Conservation (phyloP, 2,329 filamentous ascomycete species). For the Aspergillus thermomutatus region DNA sequence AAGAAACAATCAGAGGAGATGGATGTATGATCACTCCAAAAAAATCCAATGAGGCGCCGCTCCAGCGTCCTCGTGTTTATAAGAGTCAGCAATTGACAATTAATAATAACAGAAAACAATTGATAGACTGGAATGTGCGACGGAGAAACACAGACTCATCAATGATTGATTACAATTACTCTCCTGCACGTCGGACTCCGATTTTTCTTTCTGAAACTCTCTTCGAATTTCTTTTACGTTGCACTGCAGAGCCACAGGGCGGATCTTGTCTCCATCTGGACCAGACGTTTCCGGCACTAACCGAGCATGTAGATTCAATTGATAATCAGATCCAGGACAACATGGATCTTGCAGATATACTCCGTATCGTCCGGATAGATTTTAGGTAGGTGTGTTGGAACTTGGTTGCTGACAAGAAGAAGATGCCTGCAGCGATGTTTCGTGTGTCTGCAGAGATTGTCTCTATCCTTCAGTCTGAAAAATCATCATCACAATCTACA, state of each 20-base stretch:
- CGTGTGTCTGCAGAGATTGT: background rate
- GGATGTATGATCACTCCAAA: background rate
- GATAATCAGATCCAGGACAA: background rate
- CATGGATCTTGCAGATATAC: background rate
- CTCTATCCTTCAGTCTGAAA: background rate
- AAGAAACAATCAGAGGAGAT: background rate
- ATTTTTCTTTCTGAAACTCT: background rate
- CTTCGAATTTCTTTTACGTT: background rate
- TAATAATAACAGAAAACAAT: background rate
- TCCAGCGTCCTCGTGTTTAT: background rate
- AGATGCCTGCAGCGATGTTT: background rate
- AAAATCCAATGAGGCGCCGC: background rate
- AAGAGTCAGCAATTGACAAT: background rate
- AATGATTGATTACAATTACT: background rate
- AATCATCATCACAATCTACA: background rate
- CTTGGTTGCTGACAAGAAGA: background rate
- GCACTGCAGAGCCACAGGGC: background rate
- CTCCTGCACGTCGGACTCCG: background rate
- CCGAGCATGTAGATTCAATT: background rate
- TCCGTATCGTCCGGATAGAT: no score
- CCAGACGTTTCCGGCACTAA: slow-evolving; percentile 3
- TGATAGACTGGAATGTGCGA: background rate
- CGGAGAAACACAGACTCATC: background rate
- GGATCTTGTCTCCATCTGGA: background rate
- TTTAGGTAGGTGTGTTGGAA: background rate